These are phyloP conservation scores for Sugiyamaella qingdaonensis DNA, from an alignment of 805 yeast species.

Conservation along the genomic window DNA sequence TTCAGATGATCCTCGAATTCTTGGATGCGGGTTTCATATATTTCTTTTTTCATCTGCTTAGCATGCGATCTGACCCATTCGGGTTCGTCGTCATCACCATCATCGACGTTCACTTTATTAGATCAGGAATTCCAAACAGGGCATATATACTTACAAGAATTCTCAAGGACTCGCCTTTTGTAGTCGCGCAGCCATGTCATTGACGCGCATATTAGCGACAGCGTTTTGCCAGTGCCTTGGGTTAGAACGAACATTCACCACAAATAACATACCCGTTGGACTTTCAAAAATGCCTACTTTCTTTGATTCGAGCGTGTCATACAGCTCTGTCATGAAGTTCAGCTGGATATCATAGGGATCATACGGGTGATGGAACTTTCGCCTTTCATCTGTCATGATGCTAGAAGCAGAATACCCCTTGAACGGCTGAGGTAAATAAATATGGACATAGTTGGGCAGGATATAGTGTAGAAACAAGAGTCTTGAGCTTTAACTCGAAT, in stretches of 20 bases:
- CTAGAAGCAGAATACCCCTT: background rate
- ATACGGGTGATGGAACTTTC: slow-evolving; percentile 67
- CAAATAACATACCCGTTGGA: slow-evolving; percentile 80
- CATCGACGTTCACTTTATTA: slow-evolving; percentile 13
- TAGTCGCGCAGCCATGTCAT: slow-evolving; percentile 74
- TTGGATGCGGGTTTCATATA: slow-evolving; percentile 18
- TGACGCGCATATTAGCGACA: slow-evolving; percentile 79
- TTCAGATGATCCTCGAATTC: slow-evolving; percentile 25
- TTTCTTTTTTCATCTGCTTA: slow-evolving; percentile 22
- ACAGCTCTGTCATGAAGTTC: slow-evolving; percentile 72
- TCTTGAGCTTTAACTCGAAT: no score
- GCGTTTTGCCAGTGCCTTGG: slow-evolving; percentile 63
- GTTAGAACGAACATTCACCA: background rate
- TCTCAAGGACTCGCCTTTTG: slow-evolving; percentile 31
- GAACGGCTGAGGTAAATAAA: background rate
- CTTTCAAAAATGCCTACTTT: slow-evolving; percentile 83
- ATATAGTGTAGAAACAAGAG: no score
- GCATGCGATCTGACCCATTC: slow-evolving; percentile 57
- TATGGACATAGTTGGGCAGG: background rate
- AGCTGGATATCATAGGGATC: slow-evolving; percentile 75
- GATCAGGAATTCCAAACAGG: background rate
- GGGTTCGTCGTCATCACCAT: slow-evolving; percentile 55
- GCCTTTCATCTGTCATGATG: background rate
- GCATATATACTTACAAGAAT: slow-evolving; percentile 12
- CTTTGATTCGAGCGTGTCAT: slow-evolving; percentile 49